These are phyloP conservation scores for Mimosa bimucronata DNA, from an alignment of 306 rosid species.

Conservation along the genomic window DNA sequence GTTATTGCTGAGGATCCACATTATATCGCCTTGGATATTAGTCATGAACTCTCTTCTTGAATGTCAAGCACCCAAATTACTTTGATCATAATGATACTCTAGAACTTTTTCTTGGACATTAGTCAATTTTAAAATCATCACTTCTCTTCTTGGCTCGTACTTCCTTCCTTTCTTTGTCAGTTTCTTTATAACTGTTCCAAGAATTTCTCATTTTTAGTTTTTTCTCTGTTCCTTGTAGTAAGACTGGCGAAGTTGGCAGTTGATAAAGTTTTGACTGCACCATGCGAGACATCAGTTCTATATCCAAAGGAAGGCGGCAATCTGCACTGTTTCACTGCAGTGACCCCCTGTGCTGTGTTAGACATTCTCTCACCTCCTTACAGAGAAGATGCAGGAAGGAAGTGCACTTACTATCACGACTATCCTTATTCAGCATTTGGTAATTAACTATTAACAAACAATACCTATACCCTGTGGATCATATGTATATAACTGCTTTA, in stretches of 20 bases:
- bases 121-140: constrained; percentile 3
- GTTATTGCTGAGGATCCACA: neutral
- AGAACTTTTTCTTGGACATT: constrained; percentile 1
- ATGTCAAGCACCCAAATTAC: constrained; percentile 7
- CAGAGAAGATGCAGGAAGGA: constrained; percentile 77
- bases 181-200: neutral
- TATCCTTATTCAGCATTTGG: constrained; percentile 73
- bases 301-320: constrained; percentile 85
- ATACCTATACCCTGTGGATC: neutral
- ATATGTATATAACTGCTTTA: neutral
- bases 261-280: constrained; percentile 75
- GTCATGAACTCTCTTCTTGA: constrained; percentile 2
- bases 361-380: constrained; percentile 92
- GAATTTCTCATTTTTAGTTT: neutral
- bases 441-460: constrained; percentile 45
- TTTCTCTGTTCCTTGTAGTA: constrained; percentile 45
- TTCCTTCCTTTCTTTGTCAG: constrained; percentile 22
- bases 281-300: constrained; percentile 72
- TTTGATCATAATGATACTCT: neutral
- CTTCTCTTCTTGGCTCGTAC: constrained; percentile 24
- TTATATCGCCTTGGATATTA: neutral
- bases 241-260: constrained; percentile 80
- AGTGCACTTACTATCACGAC: constrained; percentile 81
- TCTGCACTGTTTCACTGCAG: constrained; percentile 88
- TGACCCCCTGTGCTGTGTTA: constrained; percentile 84